Evolutionary conservation across 352 stramenopile genomes (phyloP).

Genomic region (Globisporangium polare): DNA sequence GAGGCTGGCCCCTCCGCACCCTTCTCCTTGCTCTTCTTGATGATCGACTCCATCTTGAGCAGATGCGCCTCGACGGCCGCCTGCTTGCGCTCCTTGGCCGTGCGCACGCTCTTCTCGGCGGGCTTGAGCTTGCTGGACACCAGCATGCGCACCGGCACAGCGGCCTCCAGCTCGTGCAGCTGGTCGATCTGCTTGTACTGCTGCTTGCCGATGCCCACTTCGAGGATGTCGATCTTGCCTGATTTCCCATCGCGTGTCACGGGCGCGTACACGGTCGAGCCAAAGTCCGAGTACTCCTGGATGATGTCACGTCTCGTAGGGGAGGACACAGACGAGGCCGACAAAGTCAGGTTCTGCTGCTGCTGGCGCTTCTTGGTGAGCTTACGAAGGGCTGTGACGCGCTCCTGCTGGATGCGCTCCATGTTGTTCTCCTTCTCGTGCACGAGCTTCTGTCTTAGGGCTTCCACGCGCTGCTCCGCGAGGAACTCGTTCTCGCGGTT

Average conservation of each 20-base stretch:
- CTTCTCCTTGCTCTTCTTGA: conserved; percentile 61
- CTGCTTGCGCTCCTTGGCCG: conserved; percentile 77
- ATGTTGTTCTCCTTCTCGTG: conserved; percentile 75
- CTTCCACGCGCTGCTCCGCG: conserved; percentile 90
- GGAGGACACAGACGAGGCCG: conserved; percentile 30
- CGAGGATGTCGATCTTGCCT: conserved; percentile 43
- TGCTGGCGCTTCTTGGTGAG: conserved; percentile 84
- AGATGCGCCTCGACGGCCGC: conserved; percentile 73
- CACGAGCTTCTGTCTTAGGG: conserved; percentile 72
- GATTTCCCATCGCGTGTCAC: conserved; percentile 56
- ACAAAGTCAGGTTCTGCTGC: background rate
- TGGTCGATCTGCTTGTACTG: conserved; percentile 50
- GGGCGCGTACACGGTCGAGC: conserved; percentile 83
- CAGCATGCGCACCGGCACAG: conserved; percentile 49
- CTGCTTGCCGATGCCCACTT: conserved; percentile 52
- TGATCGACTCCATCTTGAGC: conserved; percentile 84
- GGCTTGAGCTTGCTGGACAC: conserved; percentile 48
- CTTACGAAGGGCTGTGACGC: conserved; percentile 88
- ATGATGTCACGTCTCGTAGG: conserved; percentile 84
- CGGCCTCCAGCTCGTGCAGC: conserved; percentile 60
- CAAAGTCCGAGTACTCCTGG: conserved; percentile 81
- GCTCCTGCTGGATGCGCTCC: conserved; percentile 79
- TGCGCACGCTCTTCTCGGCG: conserved; percentile 43
- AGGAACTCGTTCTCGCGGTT: conserved; percentile 90
- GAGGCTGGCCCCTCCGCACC: background rate